Percentiles rank a stretch among this genome's conserved stretches.
Conservation (phyloP, 2,329 filamentous ascomycete genomes). For the Epicoccum sorghinum region DNA sequence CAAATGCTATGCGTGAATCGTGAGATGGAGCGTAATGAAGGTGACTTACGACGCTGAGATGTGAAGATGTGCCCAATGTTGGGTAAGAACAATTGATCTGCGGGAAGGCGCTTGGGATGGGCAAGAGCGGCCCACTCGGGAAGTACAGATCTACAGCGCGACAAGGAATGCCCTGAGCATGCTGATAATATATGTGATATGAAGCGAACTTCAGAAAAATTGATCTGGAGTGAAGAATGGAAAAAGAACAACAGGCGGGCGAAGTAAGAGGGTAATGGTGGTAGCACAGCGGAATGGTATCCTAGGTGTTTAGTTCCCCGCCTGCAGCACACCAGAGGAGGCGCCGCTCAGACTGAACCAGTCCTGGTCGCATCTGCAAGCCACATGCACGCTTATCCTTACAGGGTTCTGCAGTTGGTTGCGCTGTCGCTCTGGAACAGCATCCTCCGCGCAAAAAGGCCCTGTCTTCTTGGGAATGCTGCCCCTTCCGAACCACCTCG, state of each 20-base stretch:
- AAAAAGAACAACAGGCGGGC: constrained; percentile 26
- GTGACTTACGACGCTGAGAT: constrained; percentile 3
- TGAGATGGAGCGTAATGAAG: constrained; percentile 1
- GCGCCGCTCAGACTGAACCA: constrained; percentile 38
- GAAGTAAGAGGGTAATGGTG: constrained; percentile 28
- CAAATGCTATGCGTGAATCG: constrained; percentile 11
- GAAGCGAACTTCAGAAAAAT: constrained; percentile 15
- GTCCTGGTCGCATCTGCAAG: constrained; percentile 35
- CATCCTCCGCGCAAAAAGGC: constrained; percentile 13
- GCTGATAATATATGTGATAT: constrained; percentile 22
- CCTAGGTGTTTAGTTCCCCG: constrained; percentile 32
- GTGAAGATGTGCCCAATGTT: not conserved
- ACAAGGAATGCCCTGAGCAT: constrained; percentile 23
- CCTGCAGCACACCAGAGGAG: constrained; percentile 37
- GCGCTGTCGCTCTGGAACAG: constrained; percentile 17
- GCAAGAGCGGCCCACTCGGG: constrained; percentile 21
- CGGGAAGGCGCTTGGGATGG: constrained; percentile 2
- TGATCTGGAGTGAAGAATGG: constrained; percentile 22
- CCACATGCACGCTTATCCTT: constrained; percentile 36
- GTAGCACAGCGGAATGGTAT: constrained; percentile 43
- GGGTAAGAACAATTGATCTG: constrained; percentile 23
- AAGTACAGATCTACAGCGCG: constrained; percentile 35
- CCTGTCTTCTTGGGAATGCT: constrained; percentile 7
- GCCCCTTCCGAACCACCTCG: constrained; percentile 12
- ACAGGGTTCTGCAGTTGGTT: constrained; percentile 29